phyloP scores from a whole-genome alignment of 2,329 filamentous ascomycete species.

The Colletotrichum costaricense region DNA sequence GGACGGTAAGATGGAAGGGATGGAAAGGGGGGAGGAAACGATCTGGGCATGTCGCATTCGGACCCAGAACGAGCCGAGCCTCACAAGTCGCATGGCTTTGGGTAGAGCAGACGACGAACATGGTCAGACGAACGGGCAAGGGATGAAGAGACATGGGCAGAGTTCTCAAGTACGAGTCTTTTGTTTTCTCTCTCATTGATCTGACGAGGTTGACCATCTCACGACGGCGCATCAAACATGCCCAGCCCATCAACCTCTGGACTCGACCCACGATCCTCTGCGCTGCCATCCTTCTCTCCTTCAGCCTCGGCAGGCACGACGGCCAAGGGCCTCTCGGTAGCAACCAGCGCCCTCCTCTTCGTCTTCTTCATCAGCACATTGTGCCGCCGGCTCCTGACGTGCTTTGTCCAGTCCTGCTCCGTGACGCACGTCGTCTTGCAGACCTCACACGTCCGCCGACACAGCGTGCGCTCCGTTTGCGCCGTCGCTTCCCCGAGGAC shows the following conservation, averaged over 20 bases:
- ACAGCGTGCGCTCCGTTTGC: conserved; percentile 64
- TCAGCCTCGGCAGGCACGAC: conserved; percentile 3
- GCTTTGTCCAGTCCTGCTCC: conserved; percentile 59
- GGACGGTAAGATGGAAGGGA: background rate
- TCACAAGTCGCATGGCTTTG: background rate
- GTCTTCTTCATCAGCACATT: conserved; percentile 47
- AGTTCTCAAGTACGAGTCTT: conserved; percentile 3
- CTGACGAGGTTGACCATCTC: background rate
- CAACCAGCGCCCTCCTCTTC: conserved; percentile 51
- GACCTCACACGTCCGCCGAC: conserved; percentile 74
- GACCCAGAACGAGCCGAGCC: conserved; percentile 1
- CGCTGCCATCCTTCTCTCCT: background rate
- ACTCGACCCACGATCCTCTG: conserved; percentile 14
- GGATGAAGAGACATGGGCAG: background rate
- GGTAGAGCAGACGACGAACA: background rate
- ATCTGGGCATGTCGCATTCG: background rate
- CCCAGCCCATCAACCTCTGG: conserved; percentile 15
- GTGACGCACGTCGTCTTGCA: conserved; percentile 75
- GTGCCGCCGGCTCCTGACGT: conserved; percentile 51
- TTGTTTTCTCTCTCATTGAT: background rate
- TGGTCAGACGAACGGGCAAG: conserved; percentile 9
- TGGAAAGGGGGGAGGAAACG: too few species aligned
- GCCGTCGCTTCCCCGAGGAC: conserved; percentile 64
- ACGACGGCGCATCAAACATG: conserved; percentile 19
- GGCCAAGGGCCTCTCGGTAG: conserved; percentile 30